Conservation (phyloP, 192 early-diverging fungal genomes). For the Backusella psychrophila region DNA sequence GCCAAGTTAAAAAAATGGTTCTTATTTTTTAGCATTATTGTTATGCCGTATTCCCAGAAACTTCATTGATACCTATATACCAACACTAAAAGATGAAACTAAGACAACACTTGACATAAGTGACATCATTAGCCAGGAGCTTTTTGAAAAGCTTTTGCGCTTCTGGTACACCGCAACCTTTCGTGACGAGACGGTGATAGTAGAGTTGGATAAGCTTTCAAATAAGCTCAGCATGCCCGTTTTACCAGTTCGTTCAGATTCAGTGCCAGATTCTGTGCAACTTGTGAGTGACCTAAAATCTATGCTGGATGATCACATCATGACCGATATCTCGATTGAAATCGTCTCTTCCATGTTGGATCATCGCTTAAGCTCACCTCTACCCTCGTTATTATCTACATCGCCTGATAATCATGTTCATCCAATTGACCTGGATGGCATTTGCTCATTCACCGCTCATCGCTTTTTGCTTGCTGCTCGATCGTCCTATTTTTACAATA, state of each 20-base stretch:
- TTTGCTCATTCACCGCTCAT: slow-evolving; percentile 15
- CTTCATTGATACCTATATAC: background rate
- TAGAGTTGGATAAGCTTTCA: background rate
- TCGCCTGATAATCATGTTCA: background rate
- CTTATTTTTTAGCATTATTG: background rate
- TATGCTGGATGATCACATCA: background rate
- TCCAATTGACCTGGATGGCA: background rate
- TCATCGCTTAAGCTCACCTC: background rate
- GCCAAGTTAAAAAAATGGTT: background rate
- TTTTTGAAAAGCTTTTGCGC: background rate
- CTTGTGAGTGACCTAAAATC: background rate
- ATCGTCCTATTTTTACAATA: slow-evolving; percentile 28
- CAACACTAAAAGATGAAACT: background rate
- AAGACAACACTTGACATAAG: background rate
- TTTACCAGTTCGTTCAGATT: background rate
- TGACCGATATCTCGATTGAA: background rate
- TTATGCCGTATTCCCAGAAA: background rate
- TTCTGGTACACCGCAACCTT: slow-evolving; percentile 32
- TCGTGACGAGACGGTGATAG: background rate
- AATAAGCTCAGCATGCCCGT: background rate
- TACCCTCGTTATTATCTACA: background rate
- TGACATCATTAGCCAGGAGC: background rate
- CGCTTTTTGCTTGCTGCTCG: slow-evolving; percentile 32
- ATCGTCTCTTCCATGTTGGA: background rate
- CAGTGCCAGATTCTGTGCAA: slow-evolving; percentile 6